Percentiles rank a stretch among this genome's conserved stretches.
Conservation (phyloP, 257 asterid genomes). For the Thymus quinquecostatus region DNA sequence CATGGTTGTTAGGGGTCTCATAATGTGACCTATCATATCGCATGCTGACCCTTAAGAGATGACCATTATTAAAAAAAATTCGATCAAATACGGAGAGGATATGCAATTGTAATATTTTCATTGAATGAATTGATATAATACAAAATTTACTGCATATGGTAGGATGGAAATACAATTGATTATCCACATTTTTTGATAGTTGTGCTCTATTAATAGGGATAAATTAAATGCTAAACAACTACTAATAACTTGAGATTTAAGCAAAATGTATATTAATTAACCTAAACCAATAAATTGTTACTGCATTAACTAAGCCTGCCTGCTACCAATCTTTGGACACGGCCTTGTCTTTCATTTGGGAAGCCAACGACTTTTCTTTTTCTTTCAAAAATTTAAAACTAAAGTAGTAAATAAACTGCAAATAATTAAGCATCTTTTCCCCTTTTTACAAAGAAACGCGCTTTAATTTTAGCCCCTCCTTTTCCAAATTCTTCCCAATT, state of each 20-base stretch:
- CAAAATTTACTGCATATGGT: not conserved
- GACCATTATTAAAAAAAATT: too few species aligned
- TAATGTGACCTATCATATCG: too few species aligned
- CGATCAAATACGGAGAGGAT: too few species aligned
- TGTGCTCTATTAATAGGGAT: too few species aligned
- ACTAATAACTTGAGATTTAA: not conserved
- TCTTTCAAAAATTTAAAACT: not conserved
- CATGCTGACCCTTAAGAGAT: too few species aligned
- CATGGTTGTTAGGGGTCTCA: too few species aligned
- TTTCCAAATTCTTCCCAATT: not conserved
- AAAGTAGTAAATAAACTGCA: not conserved
- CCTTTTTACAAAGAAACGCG: conserved; percentile 19
- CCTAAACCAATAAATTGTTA: too few species aligned
- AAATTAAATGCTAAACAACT: not conserved
- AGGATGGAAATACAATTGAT: too few species aligned
- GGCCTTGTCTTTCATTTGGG: conserved; percentile 21
- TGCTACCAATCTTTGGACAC: conserved; percentile 16
- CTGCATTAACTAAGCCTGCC: not conserved
- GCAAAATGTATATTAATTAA: too few species aligned
- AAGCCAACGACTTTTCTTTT: conserved; percentile 12
- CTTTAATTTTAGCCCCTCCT: conserved; percentile 29
- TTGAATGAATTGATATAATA: not conserved
- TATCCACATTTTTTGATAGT: too few species aligned
- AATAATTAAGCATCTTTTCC: not conserved
- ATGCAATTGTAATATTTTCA: too few species aligned